Conservation (phyloP, 306 rosid species). For the Elaeagnus macrophylla region DNA sequence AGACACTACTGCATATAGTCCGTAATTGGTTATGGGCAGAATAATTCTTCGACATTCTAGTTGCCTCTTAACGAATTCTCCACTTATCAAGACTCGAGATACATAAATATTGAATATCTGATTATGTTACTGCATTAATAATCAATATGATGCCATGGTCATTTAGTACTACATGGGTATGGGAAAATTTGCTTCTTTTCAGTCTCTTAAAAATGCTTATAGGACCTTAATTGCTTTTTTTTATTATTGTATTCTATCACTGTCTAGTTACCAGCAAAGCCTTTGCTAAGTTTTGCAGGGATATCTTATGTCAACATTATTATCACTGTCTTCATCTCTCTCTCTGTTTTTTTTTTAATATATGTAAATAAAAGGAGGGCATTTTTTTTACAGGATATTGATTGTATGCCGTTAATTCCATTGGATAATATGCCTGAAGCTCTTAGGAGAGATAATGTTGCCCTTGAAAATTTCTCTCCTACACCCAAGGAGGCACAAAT, state of each 20-base stretch:
- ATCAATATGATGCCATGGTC: no score
- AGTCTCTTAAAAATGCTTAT: not conserved
- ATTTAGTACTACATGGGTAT: no score
- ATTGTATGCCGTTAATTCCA: constrained; percentile 82
- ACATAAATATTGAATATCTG: no score
- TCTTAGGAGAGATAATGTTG: constrained; percentile 39
- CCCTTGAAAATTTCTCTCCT: constrained; percentile 27
- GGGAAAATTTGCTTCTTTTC: no score
- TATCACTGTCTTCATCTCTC: not conserved
- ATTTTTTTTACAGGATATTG: constrained; percentile 55
- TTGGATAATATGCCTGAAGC: constrained; percentile 72
- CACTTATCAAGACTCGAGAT: no score
- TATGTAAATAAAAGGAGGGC: constrained; percentile 13
- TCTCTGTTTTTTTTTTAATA: constrained; percentile 2
- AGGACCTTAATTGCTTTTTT: no score
- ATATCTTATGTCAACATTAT: not conserved
- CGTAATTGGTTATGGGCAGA: no score
- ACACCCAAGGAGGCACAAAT: constrained; percentile 35
- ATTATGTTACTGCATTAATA: no score
- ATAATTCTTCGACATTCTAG: no score
- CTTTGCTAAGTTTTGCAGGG: not conserved
- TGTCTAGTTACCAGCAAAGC: not conserved
- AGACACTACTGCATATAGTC: no score
- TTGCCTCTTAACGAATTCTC: no score
- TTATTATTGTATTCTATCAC: not conserved